A percentile compares a stretch with the other conserved stretches of the same genome.
phyloP scores from a whole-genome alignment of 2,329 filamentous ascomycete species.

The Ascochyta koolunga region DNA sequence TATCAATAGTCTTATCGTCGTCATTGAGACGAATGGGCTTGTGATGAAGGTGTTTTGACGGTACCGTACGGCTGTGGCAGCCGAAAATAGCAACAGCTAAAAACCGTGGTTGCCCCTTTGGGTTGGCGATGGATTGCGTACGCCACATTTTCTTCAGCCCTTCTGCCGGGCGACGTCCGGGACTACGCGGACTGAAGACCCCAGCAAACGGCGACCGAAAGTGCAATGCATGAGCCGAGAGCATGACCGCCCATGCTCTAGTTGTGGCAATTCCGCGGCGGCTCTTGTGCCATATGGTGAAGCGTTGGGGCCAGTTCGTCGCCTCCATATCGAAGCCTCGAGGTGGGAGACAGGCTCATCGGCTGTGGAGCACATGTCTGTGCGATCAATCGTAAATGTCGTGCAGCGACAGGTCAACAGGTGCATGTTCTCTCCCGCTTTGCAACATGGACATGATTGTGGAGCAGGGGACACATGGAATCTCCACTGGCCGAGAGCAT shows the following conservation, averaged over 20 bases:
- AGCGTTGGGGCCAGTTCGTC: conserved; percentile 9
- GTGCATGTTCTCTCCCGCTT: conserved; percentile 3
- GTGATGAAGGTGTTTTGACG: neutral
- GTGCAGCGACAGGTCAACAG: conserved; percentile 8
- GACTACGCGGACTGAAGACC: conserved; percentile 11
- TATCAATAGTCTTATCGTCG: conserved; percentile 7
- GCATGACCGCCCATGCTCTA: conserved; percentile 4
- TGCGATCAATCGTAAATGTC: conserved; percentile 7
- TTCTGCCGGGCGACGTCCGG: neutral
- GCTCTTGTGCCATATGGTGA: conserved; percentile 6
- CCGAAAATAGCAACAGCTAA: conserved; percentile 11
- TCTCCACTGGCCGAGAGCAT: conserved; percentile 6
- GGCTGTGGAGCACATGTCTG: conserved; percentile 1
- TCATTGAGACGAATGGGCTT: neutral
- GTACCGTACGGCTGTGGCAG: conserved; percentile 2
- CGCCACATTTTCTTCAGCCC: conserved; percentile 2
- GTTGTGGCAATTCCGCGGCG: conserved; percentile 13
- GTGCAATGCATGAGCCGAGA: conserved; percentile 2
- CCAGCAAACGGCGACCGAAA: conserved; percentile 10
- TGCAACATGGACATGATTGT: conserved; percentile 12
- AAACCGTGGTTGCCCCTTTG: conserved; percentile 2
- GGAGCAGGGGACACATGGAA: conserved; percentile 10
- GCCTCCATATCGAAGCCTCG: conserved; percentile 8
- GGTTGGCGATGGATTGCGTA: neutral
- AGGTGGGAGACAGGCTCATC: conserved; percentile 12